These are phyloP conservation scores for Aegilops umbellulata DNA, from an alignment of 176 grass and related monocot genomes.

Conservation along the genomic window DNA sequence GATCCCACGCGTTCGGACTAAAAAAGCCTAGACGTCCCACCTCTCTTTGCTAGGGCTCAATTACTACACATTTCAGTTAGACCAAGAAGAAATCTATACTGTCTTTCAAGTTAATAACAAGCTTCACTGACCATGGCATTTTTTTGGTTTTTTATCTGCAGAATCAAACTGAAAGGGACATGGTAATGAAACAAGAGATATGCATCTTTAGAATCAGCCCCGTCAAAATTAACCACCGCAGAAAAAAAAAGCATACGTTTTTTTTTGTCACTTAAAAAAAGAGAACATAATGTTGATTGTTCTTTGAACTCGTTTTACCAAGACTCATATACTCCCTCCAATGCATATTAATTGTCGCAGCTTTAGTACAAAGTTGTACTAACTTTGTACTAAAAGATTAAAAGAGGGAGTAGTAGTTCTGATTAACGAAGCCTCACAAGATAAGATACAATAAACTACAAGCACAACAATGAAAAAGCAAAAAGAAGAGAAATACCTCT, in stretches of 20 bases:
- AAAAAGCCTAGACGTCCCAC: too few species aligned
- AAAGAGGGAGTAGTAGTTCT: too few species aligned
- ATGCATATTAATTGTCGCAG: too few species aligned
- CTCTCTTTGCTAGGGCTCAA: neutral
- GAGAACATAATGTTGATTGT: too few species aligned
- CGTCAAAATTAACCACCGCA: neutral
- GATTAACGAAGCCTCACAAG: neutral
- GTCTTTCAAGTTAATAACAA: neutral
- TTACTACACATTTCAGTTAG: neutral
- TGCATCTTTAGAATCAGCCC: neutral
- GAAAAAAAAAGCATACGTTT: too few species aligned
- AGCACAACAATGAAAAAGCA: neutral
- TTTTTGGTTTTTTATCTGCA: neutral
- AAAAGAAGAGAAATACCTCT: slow-evolving; percentile 50
- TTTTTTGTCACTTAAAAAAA: too few species aligned
- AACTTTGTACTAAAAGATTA: too few species aligned
- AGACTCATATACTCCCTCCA: too few species aligned
- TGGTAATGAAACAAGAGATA: neutral
- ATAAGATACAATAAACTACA: neutral
- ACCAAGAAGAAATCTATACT: neutral
- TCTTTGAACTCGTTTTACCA: too few species aligned
- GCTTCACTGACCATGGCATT: neutral
- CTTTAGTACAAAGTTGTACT: too few species aligned
- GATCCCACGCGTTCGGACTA: too few species aligned
- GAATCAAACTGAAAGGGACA: neutral